These are phyloP conservation scores for Sporothrix inflata DNA, from an alignment of 2,329 filamentous ascomycete genomes.

Conservation along the genomic window DNA sequence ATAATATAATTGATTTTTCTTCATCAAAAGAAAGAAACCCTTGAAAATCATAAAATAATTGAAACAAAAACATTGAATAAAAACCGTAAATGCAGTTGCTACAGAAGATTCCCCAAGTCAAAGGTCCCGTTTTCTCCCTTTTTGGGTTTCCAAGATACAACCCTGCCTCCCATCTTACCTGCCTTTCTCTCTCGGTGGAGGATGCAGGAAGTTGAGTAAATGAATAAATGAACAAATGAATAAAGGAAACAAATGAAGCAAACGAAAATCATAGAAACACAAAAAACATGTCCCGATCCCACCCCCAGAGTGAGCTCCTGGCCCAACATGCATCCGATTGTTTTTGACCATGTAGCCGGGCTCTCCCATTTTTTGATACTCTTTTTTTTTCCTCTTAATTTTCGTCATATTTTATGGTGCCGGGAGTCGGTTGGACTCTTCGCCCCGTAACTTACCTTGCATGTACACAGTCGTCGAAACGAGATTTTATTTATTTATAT, in stretches of 20 bases:
- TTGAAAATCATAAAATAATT: not conserved
- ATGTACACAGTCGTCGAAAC: not conserved
- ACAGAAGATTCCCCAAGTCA: not conserved
- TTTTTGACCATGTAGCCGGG: not conserved
- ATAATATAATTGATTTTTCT: too few species aligned
- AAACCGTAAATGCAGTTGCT: not conserved
- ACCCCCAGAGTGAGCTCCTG: not conserved
- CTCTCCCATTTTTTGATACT: not conserved
- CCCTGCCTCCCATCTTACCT: not conserved
- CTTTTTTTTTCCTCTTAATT: not conserved
- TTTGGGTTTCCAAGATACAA: not conserved
- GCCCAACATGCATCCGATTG: not conserved
- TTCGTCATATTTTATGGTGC: not conserved
- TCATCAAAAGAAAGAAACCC: too few species aligned
- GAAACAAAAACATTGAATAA: not conserved
- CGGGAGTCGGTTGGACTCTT: not conserved
- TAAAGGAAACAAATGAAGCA: too few species aligned
- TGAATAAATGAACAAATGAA: too few species aligned
- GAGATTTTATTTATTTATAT: not conserved
- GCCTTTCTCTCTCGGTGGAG: not conserved
- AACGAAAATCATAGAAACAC: not conserved
- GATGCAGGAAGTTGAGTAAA: not conserved
- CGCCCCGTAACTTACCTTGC: not conserved
- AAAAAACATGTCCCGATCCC: not conserved
- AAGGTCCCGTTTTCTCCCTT: slow-evolving; percentile 15